Evolutionary conservation across 2,329 filamentous ascomycete species (phyloP).

Genomic region (Botryotinia calthae): DNA sequence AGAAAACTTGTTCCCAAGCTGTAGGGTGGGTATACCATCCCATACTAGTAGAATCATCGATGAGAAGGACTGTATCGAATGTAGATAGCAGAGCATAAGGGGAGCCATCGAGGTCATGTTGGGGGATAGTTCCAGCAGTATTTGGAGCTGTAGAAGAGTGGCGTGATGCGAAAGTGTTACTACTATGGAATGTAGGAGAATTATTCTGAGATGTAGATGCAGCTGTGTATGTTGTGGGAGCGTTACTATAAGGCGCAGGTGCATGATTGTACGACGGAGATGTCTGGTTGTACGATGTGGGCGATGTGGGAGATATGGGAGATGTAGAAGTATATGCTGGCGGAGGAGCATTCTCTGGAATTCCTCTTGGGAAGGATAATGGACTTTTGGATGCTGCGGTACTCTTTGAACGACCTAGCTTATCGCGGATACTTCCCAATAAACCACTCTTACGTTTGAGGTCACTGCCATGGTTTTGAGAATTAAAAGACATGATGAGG

Average conservation of each 20-base stretch:
- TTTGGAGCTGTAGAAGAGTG: neutral
- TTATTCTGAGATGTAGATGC: neutral
- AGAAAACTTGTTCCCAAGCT: slow-evolving; percentile 73
- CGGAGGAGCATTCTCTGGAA: neutral
- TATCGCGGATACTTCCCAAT: slow-evolving; percentile 7
- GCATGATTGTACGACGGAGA: neutral
- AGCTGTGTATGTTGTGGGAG: neutral
- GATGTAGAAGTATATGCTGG: slow-evolving; percentile 2
- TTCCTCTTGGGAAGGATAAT: neutral
- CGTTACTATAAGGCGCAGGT: neutral
- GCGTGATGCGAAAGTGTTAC: neutral
- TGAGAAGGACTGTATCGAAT: slow-evolving; percentile 87
- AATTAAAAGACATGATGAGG: slow-evolving; percentile 9
- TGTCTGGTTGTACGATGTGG: neutral
- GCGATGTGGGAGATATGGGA: neutral
- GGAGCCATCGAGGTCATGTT: slow-evolving; percentile 19
- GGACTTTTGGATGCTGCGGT: neutral
- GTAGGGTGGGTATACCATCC: slow-evolving; percentile 36
- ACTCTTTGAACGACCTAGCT: slow-evolving; percentile 7
- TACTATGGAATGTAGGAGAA: neutral
- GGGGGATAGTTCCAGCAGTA: neutral
- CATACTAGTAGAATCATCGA: slow-evolving; percentile 94
- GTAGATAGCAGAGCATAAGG: slow-evolving; percentile 70
- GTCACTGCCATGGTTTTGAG: neutral
- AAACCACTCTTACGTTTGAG: neutral